Base-by-base conservation (phyloP, 805 yeast genomes). In the Yamadazyma phyllophila region DNA sequence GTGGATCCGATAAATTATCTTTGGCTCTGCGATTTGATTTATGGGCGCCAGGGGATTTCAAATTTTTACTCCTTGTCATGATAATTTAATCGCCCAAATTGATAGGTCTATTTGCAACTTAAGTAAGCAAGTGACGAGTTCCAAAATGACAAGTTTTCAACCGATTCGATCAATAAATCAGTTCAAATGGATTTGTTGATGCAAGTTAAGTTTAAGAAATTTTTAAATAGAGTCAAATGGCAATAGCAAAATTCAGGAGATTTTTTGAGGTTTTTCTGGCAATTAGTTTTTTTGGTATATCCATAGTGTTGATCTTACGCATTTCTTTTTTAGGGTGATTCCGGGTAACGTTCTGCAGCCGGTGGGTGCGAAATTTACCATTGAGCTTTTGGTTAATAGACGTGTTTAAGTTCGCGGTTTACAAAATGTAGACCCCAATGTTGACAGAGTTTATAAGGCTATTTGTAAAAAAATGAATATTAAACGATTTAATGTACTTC, bases 401-500 rank as follows among this genome's bases (percentile, higher is more conserved):
- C 45, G 45, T 42, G 45, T 35, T 42, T n/a, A 35, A 16, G 34
- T 12, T 29, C 26, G 45, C 45, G 45, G 34, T 7, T 7, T 29
- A n/a, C 35, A 41, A 41, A 26, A 31, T 24, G 14, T 34, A 20
- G 9, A 36, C 27, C 27, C 46, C 46, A 43, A 43, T 43, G 41
- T 43, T 43, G 36, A 26, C 10, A 37, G 46, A 43, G 46, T 43
- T 43, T 42, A 7, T 9, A 9, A 8, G 9, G 8, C 26, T 4
- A 16, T 15, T 36, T 27, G 11, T 6, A 43, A 26, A 24, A 26
- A 12, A 5, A 38, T 38, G 39, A 38, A 37, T 38, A 37, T 33
- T 38, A 9, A 31, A 60, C 64, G 53, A 57, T 61, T 14, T 39
- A 53, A 42, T 65, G 36, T 48, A 54, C 33, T 34, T 27, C 30